Evolutionary conservation across 2,329 filamentous ascomycete genomes (phyloP).

Genomic region (Botrytis deweyae): DNA sequence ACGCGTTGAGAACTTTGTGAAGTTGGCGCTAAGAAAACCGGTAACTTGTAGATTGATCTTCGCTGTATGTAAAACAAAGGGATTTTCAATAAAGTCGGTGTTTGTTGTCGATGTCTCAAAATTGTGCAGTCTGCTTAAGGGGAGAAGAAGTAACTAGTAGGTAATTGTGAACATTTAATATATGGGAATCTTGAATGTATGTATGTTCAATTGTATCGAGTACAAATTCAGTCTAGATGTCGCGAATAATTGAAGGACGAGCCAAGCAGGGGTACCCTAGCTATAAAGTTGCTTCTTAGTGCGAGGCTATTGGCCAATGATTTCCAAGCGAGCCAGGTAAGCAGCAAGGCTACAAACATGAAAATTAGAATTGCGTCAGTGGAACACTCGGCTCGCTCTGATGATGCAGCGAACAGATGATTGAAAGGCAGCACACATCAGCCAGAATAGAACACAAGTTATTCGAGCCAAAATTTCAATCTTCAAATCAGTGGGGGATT

Average conservation of each 20-base stretch:
- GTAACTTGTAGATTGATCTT: conserved; percentile 5
- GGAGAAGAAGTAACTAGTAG: background rate
- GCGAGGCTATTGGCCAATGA: conserved; percentile 3
- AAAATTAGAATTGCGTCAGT: conserved; percentile 28
- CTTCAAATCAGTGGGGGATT: background rate
- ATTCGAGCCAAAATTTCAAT: background rate
- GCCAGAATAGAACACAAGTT: background rate
- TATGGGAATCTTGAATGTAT: background rate
- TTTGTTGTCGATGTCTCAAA: background rate
- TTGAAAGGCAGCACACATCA: conserved; percentile 1
- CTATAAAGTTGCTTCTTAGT: background rate
- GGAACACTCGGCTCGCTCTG: conserved; percentile 24
- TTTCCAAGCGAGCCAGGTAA: background rate
- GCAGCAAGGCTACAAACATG: background rate
- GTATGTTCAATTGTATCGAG: background rate
- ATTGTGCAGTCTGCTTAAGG: background rate
- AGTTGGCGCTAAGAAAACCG: conserved; percentile 26
- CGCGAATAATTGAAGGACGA: background rate
- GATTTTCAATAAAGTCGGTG: background rate
- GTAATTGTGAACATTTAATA: background rate
- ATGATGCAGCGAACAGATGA: conserved; percentile 20
- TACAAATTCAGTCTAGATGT: conserved; percentile 3
- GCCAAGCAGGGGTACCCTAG: background rate
- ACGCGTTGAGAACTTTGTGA: conserved; percentile 20
- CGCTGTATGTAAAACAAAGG: conserved; percentile 6